Percentiles rank a stretch among this genome's conserved stretches.
phyloP scores from a whole-genome alignment of 805 yeast genomes.

The Cyberlindnera bimundalis region DNA sequence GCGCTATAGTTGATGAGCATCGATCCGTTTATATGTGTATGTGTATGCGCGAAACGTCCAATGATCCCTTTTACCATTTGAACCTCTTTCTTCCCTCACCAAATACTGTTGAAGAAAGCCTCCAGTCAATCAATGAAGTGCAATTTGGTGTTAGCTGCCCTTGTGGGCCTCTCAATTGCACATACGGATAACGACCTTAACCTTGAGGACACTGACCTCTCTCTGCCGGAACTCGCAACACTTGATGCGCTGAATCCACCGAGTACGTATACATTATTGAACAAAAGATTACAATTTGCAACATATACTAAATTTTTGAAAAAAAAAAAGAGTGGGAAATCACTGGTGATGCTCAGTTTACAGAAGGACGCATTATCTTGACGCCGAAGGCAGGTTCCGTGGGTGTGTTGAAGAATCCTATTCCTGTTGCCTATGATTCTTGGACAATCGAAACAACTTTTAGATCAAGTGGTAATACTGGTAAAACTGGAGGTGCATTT shows the following conservation, averaged over 20 bases:
- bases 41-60: too few relatives aligned
- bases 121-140: slow-evolving; percentile 5
- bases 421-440: slow-evolving; percentile 30
- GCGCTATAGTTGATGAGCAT: too few relatives aligned
- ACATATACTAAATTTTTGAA: slow-evolving; percentile 9
- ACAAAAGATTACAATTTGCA: too few relatives aligned
- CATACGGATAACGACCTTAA: slow-evolving; percentile 25
- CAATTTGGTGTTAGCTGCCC: not conserved
- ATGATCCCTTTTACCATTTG: too few relatives aligned
- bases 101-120: too few relatives aligned
- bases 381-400: slow-evolving; percentile 39
- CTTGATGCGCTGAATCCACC: slow-evolving; percentile 25
- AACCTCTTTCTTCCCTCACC: too few relatives aligned
- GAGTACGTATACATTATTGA: slow-evolving; percentile 8
- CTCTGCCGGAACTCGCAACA: slow-evolving; percentile 38
- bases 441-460: slow-evolving; percentile 63
- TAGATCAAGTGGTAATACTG: slow-evolving; percentile 54
- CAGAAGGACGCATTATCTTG: slow-evolving; percentile 51
- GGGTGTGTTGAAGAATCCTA: slow-evolving; percentile 47
- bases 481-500: slow-evolving; percentile 52
- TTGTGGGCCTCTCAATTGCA: slow-evolving; percentile 4
- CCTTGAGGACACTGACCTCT: slow-evolving; percentile 28
- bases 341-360: slow-evolving; percentile 37
- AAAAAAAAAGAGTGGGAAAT: slow-evolving; percentile 36
- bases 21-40: too few relatives aligned